phyloP scores from a whole-genome alignment of 495 filamentous ascomycete species.

The Astrothelium macrocarpum region DNA sequence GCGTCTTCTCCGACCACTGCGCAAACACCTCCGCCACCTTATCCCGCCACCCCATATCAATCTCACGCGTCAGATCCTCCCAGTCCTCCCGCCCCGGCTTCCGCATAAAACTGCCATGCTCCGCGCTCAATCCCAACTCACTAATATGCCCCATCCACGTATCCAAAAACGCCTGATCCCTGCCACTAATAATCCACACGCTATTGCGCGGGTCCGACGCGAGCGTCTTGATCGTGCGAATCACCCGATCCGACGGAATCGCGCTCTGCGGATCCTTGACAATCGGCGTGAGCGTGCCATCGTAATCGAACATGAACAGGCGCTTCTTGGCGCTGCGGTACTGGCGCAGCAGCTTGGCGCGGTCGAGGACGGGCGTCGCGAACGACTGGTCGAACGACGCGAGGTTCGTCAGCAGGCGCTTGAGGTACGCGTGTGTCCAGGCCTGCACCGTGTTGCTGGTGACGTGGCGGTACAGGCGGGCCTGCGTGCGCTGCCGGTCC shows the following conservation, averaged over 20 bases:
- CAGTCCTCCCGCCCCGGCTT: slow-evolving; percentile 62
- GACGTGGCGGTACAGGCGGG: slow-evolving; percentile 69
- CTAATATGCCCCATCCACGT: slow-evolving; percentile 79
- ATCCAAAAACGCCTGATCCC: slow-evolving; percentile 79
- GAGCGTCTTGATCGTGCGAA: slow-evolving; percentile 66
- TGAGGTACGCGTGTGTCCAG: slow-evolving; percentile 71
- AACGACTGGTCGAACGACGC: slow-evolving; percentile 63
- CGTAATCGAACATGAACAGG: slow-evolving; percentile 97
- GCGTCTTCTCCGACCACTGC: slow-evolving; percentile 72
- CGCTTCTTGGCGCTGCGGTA: slow-evolving; percentile 64
- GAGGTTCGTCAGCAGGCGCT: slow-evolving; percentile 66
- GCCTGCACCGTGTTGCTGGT: slow-evolving; percentile 69
- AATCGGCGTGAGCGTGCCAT: slow-evolving; percentile 94
- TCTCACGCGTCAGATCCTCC: slow-evolving; percentile 73
- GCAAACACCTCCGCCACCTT: slow-evolving; percentile 73
- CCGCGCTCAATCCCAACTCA: slow-evolving; percentile 79
- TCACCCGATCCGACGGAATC: slow-evolving; percentile 71
- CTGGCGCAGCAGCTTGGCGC: slow-evolving; percentile 52
- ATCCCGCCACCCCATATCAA: slow-evolving; percentile 82
- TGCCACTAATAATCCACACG: slow-evolving; percentile 96
- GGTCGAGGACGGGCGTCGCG: slow-evolving; percentile 72
- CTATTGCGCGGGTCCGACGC: slow-evolving; percentile 70
- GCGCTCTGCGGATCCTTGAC: slow-evolving; percentile 81
- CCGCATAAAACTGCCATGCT: slow-evolving; percentile 91
- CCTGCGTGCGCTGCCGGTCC: slow-evolving; percentile 48